phyloP scores from a whole-genome alignment of 164 flowering plant species.

The Macadamia integrifolia region DNA sequence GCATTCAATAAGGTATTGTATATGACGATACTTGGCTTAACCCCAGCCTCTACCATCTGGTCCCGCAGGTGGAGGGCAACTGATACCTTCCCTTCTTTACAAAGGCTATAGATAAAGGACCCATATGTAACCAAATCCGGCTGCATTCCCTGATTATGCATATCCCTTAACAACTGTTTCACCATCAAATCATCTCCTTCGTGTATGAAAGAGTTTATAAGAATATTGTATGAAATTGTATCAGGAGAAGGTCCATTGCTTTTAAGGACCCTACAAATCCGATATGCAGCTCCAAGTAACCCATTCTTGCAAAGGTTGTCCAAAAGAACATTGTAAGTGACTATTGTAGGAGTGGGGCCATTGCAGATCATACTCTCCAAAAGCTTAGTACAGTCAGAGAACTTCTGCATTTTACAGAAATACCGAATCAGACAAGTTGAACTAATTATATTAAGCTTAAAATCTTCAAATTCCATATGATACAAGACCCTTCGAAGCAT shows the following conservation, averaged over 20 bases:
- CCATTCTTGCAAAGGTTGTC: slow-evolving; percentile 37
- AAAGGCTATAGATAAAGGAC: slow-evolving; percentile 30
- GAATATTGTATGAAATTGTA: slow-evolving; percentile 39
- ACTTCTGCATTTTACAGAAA: slow-evolving; percentile 26
- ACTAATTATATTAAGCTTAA: slow-evolving; percentile 33
- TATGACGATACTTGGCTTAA: slow-evolving; percentile 23
- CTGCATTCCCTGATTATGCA: slow-evolving; percentile 23
- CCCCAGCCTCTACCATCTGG: slow-evolving; percentile 27
- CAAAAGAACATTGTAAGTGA: slow-evolving; percentile 38
- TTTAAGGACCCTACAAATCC: slow-evolving; percentile 19
- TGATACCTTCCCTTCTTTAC: slow-evolving; percentile 30
- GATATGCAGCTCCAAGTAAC: slow-evolving; percentile 24
- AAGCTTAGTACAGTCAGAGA: slow-evolving; percentile 29
- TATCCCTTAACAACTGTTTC: slow-evolving; percentile 29
- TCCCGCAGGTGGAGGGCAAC: slow-evolving; percentile 25
- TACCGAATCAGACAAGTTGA: slow-evolving; percentile 37
- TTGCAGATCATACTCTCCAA: slow-evolving; percentile 27
- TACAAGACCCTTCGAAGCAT: slow-evolving; percentile 28
- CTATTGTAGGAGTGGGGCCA: slow-evolving; percentile 29
- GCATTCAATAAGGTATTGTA: slow-evolving; percentile 36
- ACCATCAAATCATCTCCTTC: slow-evolving; percentile 19
- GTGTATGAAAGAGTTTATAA: slow-evolving; percentile 30
- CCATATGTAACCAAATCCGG: slow-evolving; percentile 35
- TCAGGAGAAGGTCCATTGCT: slow-evolving; percentile 24
- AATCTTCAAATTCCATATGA: slow-evolving; percentile 33